Percentiles rank a stretch among this genome's conserved stretches.
Evolutionary conservation across 2,329 filamentous ascomycete species (phyloP).

Genomic region (Fusarium chlamydosporum): DNA sequence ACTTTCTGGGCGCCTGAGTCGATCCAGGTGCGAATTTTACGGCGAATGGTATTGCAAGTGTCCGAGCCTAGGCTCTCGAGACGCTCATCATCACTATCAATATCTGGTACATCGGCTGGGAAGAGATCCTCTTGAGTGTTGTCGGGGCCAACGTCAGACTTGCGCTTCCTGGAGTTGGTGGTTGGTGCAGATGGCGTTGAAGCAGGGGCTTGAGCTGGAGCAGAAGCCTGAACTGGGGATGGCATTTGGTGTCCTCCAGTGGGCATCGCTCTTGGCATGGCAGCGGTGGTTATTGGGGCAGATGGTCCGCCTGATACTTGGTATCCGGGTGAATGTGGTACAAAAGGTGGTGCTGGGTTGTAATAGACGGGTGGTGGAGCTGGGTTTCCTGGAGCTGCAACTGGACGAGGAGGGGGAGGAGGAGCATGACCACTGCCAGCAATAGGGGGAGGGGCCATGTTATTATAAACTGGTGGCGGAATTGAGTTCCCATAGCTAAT

Average conservation of each 20-base stretch:
- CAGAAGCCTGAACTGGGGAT: neutral
- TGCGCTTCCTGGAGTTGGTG: constrained; percentile 42
- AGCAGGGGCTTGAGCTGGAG: neutral
- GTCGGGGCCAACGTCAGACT: constrained; percentile 38
- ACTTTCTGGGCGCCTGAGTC: constrained; percentile 54
- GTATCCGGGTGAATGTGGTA: constrained; percentile 13
- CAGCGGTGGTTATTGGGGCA: neutral
- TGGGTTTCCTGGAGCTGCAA: constrained; percentile 4
- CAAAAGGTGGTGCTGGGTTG: constrained; percentile 30
- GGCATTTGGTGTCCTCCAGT: neutral
- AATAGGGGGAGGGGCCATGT: constrained; percentile 1
- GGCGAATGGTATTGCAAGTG: constrained; percentile 48
- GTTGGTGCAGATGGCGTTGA: constrained; percentile 2
- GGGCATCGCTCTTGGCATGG: constrained; percentile 1
- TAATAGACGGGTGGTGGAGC: constrained; percentile 17
- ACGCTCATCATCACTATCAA: constrained; percentile 42
- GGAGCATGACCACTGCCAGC: neutral
- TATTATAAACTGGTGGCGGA: constrained; percentile 8
- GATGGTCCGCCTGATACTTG: constrained; percentile 5
- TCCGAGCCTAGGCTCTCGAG: constrained; percentile 27
- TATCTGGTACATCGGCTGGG: constrained; percentile 37
- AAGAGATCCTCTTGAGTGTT: constrained; percentile 41
- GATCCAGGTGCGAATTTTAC: constrained; percentile 47
- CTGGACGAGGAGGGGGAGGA: neutral
- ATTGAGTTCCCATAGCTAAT: constrained; percentile 5